Percentiles rank a stretch among this genome's conserved stretches.
These are phyloP conservation scores for Leccinum subgranulosum DNA, from an alignment of 768 basidiomycete species.

Conservation along the genomic window DNA sequence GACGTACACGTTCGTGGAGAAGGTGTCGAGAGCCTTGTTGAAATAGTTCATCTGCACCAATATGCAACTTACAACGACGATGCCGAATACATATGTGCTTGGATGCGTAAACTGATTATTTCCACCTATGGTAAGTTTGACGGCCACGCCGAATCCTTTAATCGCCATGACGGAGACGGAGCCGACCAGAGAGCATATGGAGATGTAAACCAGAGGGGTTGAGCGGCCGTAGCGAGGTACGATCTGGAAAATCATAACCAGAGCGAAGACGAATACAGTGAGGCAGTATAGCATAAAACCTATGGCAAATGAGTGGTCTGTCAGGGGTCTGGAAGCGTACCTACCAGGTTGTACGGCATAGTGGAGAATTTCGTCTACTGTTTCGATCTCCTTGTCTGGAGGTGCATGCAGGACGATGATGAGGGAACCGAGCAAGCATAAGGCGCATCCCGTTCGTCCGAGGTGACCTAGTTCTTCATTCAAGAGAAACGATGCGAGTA, in stretches of 20 bases:
- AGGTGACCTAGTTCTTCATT: slow-evolving; percentile 93
- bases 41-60: slow-evolving; percentile 94
- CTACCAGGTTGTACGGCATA: slow-evolving; percentile 93
- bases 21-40: slow-evolving; percentile 96
- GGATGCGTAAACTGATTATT: slow-evolving; percentile 94
- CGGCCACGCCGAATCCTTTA: slow-evolving; percentile 96
- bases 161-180: slow-evolving; percentile 98
- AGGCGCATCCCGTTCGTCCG: slow-evolving; percentile 80
- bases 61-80: slow-evolving; percentile 81
- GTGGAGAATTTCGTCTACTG: slow-evolving; percentile 88
- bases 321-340: slow-evolving; percentile 18
- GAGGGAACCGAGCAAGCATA: slow-evolving; percentile 83
- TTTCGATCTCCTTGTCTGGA: slow-evolving; percentile 88
- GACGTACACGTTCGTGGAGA: slow-evolving; percentile 95
- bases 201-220: slow-evolving; percentile 90
- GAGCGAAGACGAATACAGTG: slow-evolving; percentile 73
- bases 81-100: slow-evolving; percentile 94
- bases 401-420: slow-evolving; percentile 97
- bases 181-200: slow-evolving; percentile 94
- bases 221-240: slow-evolving; percentile 83
- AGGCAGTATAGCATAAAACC: slow-evolving; percentile 92
- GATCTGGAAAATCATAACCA: slow-evolving; percentile 85
- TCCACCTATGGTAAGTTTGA: slow-evolving; percentile 90
- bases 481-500: slow-evolving; percentile 90
- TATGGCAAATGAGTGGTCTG: slow-evolving; percentile 30